Evolutionary conservation across 768 basidiomycete species (phyloP), one percentile per base, ranked within the genome.

Genomic region (Boletales sp.): DNA sequence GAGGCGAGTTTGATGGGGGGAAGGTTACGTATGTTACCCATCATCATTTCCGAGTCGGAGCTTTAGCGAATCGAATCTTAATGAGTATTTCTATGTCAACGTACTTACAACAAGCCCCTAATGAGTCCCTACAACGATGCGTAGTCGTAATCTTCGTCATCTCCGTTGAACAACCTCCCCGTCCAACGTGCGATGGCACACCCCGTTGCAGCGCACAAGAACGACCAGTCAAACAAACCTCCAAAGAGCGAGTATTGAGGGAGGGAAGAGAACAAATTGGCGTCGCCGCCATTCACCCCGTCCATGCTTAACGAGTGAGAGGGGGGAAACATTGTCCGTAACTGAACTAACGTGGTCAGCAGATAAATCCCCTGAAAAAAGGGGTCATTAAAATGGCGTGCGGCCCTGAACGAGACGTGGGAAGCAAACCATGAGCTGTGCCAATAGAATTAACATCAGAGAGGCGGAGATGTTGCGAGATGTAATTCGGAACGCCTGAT

Each of bases 251-350:
- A 80, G 54, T 84, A 90, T 39, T 78, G 77, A 1, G 89, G 89
- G 21, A 91, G 78, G 4, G 84, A 85, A 14, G 81, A 68, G 60
- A 91, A 89, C 21, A 90, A 70, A 57, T 86, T 87, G 18, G 67
- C 50, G 14, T 58, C 56, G 15, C 51, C 47, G 1, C 52, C 52
- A 12, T 43, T 45, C 10, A 36, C 51, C 18, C 27, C 52, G 6
- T 49, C 53, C 44, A 42, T 15, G 17, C 51, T 51, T 47, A 34
- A 55, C 36, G 60, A 53, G 57, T 15, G 60, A n/a, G 76, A 65
- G 1, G 82, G 79, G 2, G 90, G 90, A 65, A 93, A 90, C 11
- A 85, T 84, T 24, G 84, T 82, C 36, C 90, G 84, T 40, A 93
- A 74, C 64, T 93, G 90, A 12, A 92, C 83, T 42, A 92, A 70